Evolutionary conservation across 176 grass and related monocot genomes (phyloP).

Genomic region (Olyra latifolia): DNA sequence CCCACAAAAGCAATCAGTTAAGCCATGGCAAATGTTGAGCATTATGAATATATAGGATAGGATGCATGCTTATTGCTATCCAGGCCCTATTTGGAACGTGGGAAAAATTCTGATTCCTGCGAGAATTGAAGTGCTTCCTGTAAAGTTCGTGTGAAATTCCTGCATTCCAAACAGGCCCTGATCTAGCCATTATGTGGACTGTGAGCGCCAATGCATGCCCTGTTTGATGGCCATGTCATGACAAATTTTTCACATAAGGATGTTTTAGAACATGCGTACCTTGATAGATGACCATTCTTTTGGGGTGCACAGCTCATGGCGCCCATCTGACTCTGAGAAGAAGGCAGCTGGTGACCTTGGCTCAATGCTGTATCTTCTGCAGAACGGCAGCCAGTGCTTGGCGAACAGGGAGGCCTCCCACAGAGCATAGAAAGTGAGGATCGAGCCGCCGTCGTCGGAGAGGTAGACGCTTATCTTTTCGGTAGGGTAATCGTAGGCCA

Average conservation of each 20-base stretch:
- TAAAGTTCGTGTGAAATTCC: too few species aligned
- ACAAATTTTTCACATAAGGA: background rate
- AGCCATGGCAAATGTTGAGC: background rate
- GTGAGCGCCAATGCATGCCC: background rate
- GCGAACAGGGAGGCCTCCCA: conserved; percentile 63
- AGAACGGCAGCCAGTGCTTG: conserved; percentile 71
- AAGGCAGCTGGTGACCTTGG: conserved; percentile 62
- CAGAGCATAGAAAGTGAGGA: conserved; percentile 72
- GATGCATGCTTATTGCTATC: background rate
- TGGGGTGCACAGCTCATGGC: background rate
- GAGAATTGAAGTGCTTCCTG: too few species aligned
- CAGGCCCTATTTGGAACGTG: too few species aligned
- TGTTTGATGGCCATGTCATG: background rate
- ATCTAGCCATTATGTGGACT: background rate
- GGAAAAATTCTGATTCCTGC: too few species aligned
- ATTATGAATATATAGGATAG: background rate
- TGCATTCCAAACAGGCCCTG: too few species aligned
- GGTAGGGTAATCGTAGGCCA: conserved; percentile 68
- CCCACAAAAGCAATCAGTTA: background rate
- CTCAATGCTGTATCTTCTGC: conserved; percentile 61
- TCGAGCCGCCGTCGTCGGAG: conserved; percentile 69
- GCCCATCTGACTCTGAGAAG: conserved; percentile 42
- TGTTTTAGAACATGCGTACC: too few species aligned
- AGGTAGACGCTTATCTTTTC: conserved; percentile 72
- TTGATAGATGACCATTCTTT: conserved; percentile 55